Percentiles rank a stretch among this genome's conserved stretches.
phyloP scores from a whole-genome alignment of 108 stramenopile genomes.

The Seminavis robusta region DNA sequence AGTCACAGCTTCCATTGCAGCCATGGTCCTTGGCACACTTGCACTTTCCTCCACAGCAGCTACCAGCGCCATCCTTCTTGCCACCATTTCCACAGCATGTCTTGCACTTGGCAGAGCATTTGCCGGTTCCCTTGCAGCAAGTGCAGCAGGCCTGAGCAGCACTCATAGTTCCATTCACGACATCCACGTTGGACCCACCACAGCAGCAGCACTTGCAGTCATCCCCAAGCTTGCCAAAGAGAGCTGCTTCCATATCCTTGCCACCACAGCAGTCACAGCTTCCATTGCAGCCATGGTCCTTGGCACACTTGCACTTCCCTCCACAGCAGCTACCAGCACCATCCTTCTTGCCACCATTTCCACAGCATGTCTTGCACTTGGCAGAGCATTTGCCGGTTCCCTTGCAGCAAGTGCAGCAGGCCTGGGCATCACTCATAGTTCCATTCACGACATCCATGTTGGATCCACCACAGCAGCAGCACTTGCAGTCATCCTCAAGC shows the following conservation, averaged over 20 bases:
- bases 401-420: not conserved
- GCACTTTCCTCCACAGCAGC: not conserved
- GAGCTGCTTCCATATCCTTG: not conserved
- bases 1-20: not conserved
- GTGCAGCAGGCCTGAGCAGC: conserved; percentile 16
- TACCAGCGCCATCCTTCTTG: too few species aligned
- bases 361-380: conserved; percentile 12
- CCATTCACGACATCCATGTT: conserved; percentile 9
- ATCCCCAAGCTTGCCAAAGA: not conserved
- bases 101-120: conserved; percentile 8
- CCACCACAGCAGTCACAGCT: not conserved
- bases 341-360: not conserved
- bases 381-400: not conserved
- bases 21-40: not conserved
- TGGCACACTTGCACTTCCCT: not conserved
- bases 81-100: conserved; percentile 8
- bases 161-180: not conserved
- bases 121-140: conserved; percentile 32
- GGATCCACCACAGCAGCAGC: conserved; percentile 27
- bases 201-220: conserved; percentile 29
- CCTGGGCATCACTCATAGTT: conserved; percentile 1
- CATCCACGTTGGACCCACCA: conserved; percentile 11
- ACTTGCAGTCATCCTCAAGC: too few species aligned
- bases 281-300: not conserved
- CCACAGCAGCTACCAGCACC: too few species aligned